A percentile compares a stretch with the other conserved stretches of the same genome.
phyloP scores from a whole-genome alignment of 2,329 filamentous ascomycete genomes.

The Fusarium nanum region DNA sequence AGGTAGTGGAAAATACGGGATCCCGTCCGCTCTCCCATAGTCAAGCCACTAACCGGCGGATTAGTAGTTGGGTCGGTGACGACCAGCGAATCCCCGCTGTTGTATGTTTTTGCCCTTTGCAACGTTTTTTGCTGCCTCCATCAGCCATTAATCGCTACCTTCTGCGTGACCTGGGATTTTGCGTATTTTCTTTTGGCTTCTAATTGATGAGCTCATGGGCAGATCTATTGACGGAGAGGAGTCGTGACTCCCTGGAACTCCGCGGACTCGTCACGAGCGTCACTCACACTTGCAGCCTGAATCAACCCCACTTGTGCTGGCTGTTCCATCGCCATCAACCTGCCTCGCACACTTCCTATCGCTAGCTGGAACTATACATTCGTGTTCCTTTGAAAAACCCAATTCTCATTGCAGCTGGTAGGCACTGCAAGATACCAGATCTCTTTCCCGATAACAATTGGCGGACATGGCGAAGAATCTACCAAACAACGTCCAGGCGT shows the following conservation, averaged over 20 bases:
- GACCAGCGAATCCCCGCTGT: slow-evolving; percentile 8
- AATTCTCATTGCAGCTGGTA: too few species aligned
- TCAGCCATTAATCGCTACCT: fast-evolving
- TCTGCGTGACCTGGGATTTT: not conserved
- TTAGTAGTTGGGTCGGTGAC: slow-evolving; percentile 9
- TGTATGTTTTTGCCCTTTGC: not conserved
- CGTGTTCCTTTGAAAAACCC: fast-evolving
- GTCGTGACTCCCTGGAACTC: not conserved
- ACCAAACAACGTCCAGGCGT: not conserved
- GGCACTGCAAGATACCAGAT: fast-evolving
- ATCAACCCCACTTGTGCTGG: not conserved
- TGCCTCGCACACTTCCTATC: not conserved
- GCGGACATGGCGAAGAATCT: not conserved
- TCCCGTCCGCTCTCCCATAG: slow-evolving; percentile 9
- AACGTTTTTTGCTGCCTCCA: not conserved
- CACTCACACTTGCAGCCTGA: not conserved
- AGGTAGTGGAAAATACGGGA: slow-evolving; percentile 5
- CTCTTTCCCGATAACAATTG: fast-evolving
- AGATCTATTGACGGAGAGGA: fast-evolving
- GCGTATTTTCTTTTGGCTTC: fast-evolving
- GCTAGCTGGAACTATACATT: not conserved
- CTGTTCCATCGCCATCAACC: not conserved
- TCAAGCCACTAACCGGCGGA: slow-evolving; percentile 2
- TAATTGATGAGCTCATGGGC: not conserved
- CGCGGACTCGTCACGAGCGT: not conserved